Evolutionary conservation across 768 basidiomycete species (phyloP), one percentile per base, ranked within the genome.

Genomic region (Rhodotorula paludigena): DNA sequence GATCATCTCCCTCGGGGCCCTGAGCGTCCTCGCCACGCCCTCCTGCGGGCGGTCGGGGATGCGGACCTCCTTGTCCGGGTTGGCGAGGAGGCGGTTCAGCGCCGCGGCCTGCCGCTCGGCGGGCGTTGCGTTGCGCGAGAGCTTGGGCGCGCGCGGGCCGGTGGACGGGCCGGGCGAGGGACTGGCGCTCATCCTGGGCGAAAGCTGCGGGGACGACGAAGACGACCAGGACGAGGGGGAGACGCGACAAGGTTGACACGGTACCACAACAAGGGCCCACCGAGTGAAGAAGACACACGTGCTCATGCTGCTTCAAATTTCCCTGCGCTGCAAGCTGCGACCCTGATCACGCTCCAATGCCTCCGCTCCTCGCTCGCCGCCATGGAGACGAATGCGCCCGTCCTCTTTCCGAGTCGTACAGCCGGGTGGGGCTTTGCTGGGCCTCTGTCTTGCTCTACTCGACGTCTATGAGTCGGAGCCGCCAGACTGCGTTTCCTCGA

Each of bases 1-100:
- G 90, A 99, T 97, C 80, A 81, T 81, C 70, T 82, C 96, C 56
- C 90, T 83, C 15, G 93, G 82, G 2, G 92, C 82, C 28, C 92
- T 82, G 38, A 97, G 81, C 0, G 82, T 82, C 81, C 90, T 92
- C 69, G 89, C 88, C 3, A 41, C 64, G 23, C 72, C 72, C 42
- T 89, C 89, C 7, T 48, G 42, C 10, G 88, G 87, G 2, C 89
- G 82, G n/a, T 83, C 75, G 3, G 93, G 91, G 16, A 98, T 80
- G 76, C 84, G 84, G 1, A 87, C 89, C 2, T 87, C 85, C 77
- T 92, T 93, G 12, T 83, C 77, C 1, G 96, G 96, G 74, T 98
- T 89, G 77, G 89, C 90, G 69, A 98, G 85, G 41, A 99, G 85
- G 72, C 85, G 88, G 32, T 90, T 89, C 35, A 99, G 86, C 77